A percentile compares a stretch with the other conserved stretches of the same genome.
Conservation (phyloP, 2,329 filamentous ascomycete species). For the Hymenoscyphus linearis region DNA sequence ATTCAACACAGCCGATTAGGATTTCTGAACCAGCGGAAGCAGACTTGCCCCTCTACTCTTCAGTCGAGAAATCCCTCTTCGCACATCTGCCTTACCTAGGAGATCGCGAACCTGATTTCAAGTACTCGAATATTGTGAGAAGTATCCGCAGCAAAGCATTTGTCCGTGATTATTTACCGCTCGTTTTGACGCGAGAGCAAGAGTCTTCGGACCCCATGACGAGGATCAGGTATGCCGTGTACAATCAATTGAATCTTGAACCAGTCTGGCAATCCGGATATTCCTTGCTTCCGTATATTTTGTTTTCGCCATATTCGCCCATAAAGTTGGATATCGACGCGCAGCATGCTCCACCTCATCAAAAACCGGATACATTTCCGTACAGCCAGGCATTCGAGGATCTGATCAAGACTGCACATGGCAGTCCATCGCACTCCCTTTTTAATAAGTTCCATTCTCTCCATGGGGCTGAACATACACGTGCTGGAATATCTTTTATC, state of each 20-base stretch:
- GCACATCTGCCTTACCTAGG: slow-evolving; percentile 11
- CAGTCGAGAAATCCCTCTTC: slow-evolving; percentile 23
- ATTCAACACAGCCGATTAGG: not conserved
- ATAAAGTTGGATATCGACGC: slow-evolving; percentile 18
- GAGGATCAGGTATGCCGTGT: slow-evolving; percentile 15
- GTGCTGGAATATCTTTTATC: slow-evolving; percentile 14
- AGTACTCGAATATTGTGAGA: slow-evolving; percentile 36
- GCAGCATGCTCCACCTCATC: not conserved
- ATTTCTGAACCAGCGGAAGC: slow-evolving; percentile 7
- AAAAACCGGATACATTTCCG: slow-evolving; percentile 14
- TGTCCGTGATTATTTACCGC: slow-evolving; percentile 3
- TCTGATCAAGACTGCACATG: slow-evolving; percentile 22
- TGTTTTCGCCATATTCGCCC: slow-evolving; percentile 32
- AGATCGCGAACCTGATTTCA: slow-evolving; percentile 50
- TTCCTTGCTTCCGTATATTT: slow-evolving; percentile 31
- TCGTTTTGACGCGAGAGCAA: slow-evolving; percentile 5
- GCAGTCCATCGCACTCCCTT: not conserved
- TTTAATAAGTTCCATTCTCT: not conserved
- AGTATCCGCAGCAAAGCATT: slow-evolving; percentile 61
- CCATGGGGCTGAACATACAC: not conserved
- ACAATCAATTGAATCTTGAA: slow-evolving; percentile 19
- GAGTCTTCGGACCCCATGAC: slow-evolving; percentile 10
- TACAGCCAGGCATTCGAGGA: slow-evolving; percentile 32
- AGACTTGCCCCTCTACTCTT: slow-evolving; percentile 28
- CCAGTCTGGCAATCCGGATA: slow-evolving; percentile 16